A percentile compares a stretch with the other conserved stretches of the same genome.
Evolutionary conservation across 116 monocot species (phyloP).

Genomic region (Zostera marina): DNA sequence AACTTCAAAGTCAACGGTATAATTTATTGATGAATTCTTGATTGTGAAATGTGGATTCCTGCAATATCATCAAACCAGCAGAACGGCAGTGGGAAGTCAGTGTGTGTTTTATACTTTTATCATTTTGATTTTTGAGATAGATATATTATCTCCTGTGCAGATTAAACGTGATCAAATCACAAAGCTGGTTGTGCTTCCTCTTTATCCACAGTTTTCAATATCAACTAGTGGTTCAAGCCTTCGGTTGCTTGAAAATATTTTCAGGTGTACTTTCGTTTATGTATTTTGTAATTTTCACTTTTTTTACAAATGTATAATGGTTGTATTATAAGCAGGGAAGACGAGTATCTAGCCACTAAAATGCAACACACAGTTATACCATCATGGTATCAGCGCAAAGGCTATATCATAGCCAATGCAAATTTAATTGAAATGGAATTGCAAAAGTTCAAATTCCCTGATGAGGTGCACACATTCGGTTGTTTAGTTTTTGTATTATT

Average conservation of each 20-base stretch:
- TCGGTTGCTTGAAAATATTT: slow-evolving; percentile 83
- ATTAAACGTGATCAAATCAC: slow-evolving; percentile 92
- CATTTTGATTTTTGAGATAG: too few species aligned
- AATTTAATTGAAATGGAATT: slow-evolving; percentile 77
- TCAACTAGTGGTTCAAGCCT: slow-evolving; percentile 97
- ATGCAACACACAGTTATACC: slow-evolving; percentile 96
- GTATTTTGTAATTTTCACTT: not conserved
- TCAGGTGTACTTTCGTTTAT: slow-evolving; percentile 36
- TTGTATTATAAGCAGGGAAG: slow-evolving; percentile 47
- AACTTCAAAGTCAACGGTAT: not conserved
- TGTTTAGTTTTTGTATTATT: slow-evolving; percentile 1
- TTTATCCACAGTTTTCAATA: slow-evolving; percentile 95
- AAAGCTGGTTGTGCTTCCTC: slow-evolving; percentile 97
- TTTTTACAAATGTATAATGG: slow-evolving; percentile 1
- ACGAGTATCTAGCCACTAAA: slow-evolving; percentile 72
- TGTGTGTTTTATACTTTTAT: not conserved
- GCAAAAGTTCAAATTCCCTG: slow-evolving; percentile 33
- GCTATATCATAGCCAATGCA: slow-evolving; percentile 89
- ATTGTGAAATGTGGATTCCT: too few species aligned
- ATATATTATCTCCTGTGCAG: slow-evolving; percentile 18
- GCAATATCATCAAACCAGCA: not conserved
- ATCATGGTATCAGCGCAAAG: slow-evolving; percentile 98
- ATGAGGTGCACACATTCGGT: slow-evolving; percentile 26
- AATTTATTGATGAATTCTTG: too few species aligned
- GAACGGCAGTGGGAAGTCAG: not conserved